Percentiles rank a stretch among this genome's conserved stretches.
These are phyloP conservation scores for Flaveria bidentis DNA, from an alignment of 129 eudicot species.

Conservation along the genomic window DNA sequence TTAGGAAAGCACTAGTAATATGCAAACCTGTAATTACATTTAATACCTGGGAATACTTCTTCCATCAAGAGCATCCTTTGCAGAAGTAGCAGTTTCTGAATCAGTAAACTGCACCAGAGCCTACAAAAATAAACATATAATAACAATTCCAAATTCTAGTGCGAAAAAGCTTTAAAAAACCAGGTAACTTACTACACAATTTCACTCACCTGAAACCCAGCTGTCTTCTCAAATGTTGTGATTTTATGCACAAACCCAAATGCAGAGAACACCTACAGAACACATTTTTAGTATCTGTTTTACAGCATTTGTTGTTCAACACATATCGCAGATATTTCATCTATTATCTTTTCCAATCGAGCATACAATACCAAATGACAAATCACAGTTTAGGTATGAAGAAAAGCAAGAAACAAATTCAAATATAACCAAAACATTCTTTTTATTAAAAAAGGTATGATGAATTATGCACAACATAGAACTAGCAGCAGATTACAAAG, in stretches of 20 bases:
- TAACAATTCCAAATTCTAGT: neutral
- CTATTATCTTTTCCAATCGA: neutral
- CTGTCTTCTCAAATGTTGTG: constrained; percentile 96
- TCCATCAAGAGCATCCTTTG: constrained; percentile 95
- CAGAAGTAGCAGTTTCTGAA: constrained; percentile 89
- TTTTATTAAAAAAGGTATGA: neutral
- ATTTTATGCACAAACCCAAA: constrained; percentile 50
- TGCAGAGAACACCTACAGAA: constrained; percentile 86
- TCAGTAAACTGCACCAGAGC: constrained; percentile 94
- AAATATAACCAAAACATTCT: no score
- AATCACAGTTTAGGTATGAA: neutral
- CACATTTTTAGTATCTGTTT: constrained; percentile 22
- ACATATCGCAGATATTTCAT: neutral
- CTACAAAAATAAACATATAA: constrained; percentile 36
- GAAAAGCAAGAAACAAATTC: neutral
- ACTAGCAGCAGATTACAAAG: neutral
- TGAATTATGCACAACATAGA: neutral
- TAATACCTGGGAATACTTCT: constrained; percentile 94
- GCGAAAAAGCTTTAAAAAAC: neutral
- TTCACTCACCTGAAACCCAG: constrained; percentile 83
- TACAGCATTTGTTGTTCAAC: neutral
- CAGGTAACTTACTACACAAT: neutral
- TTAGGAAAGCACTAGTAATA: no score
- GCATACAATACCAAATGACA: neutral
- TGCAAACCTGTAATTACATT: constrained; percentile 39